Evolutionary conservation across 306 rosid species (phyloP), one percentile per base, ranked within the genome.

Genomic region (Quillaja saponaria): DNA sequence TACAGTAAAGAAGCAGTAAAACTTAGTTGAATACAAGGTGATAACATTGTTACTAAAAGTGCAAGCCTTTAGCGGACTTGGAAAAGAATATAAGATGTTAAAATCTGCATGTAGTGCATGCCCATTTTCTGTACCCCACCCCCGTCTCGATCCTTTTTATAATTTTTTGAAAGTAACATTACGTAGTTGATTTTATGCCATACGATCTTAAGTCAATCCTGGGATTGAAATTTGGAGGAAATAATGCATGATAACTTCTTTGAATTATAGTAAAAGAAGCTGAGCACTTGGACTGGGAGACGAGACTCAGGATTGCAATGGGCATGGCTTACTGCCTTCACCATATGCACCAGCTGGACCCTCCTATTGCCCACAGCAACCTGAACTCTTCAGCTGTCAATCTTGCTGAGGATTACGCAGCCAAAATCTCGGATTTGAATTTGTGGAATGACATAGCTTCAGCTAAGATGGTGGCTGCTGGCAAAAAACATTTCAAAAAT

Each of bases 241-340:
- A 25, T 6, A 8, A 39, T 39, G 44, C 44, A 39, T 39, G 13
- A 8, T 8, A 39, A 2, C 13, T 39, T 8, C 12, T 39, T 39
- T 61, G 9, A 56, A 58, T 60, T 78, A 74, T 91, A 92, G 99
- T 85, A 62, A 69, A 75, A 81, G 99, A 92, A 78, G 84, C 95
- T 4, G 99, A 94, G 78, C 97, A 94, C 79, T 75, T 94, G 84
- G 90, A 94, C 74, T 94, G 96, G 99, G 76, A 25, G 68, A 83
- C 90, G 82, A 83, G 96, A 50, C 75, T 87, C 9, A 80, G 99
- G 73, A 78, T 83, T 45, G 82, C 87, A 33, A 82, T 85, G 85
- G 99, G 99, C 53, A 76, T 76, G 80, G 85, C 94, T 50, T 89
- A 86, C 83, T 86, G 91, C 76, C 81, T 92, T 7, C 96, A 87